Evolutionary conservation across 495 filamentous ascomycete species (phyloP), one percentile per base, ranked within the genome.

Genomic region (Daldinia grandis): DNA sequence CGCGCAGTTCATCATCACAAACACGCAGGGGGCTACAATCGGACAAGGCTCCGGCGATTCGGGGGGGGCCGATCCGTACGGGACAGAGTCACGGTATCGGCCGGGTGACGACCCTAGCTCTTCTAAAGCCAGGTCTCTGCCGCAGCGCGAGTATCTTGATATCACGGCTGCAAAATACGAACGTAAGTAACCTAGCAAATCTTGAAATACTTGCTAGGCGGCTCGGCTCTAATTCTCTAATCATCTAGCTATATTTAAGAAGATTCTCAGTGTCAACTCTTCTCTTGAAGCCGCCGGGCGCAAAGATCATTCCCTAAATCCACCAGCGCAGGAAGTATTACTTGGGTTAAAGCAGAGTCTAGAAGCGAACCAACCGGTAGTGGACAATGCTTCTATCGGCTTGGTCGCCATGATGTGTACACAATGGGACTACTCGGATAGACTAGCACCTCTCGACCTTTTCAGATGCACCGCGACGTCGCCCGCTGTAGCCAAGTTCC

Each of bases 1-100:
- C 30, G 93, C 95, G 4, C 91, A 95, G 69, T 99, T 98, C 79
- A 98, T 99, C 73, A 87, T 91, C 19, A 83, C 89, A 59, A 98
- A 98, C 76, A 95, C 94, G 6, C 85, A 94, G 78, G 95, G 94
- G 14, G 91, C 93, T 17, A 91, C 89, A 1, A 81, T 97, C 21
- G 95, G 93, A 7, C 68, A 76, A 56, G 56, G 25, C 19, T 9
- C 84, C 85, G 73, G 73, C 82, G 54, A 78, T 78, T 49, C 78
- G 30, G 76, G 81, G 1, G 86, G 83, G 28, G 65, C 76, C 5
- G 93, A 97, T 79, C 88, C 93, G 7, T 93, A 89, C 86, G 92
- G 92, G 6, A 88, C 87, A 21, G 93, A 94, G 62, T 86, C 87
- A 51, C 84, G 92, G 66, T 96, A 97, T 76, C 85, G 88, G 42